Percentiles rank a stretch among this genome's conserved stretches.
These are phyloP conservation scores for Ustilago vetiveriae DNA, from an alignment of 1,284 basidiomycete genomes.

Conservation along the genomic window DNA sequence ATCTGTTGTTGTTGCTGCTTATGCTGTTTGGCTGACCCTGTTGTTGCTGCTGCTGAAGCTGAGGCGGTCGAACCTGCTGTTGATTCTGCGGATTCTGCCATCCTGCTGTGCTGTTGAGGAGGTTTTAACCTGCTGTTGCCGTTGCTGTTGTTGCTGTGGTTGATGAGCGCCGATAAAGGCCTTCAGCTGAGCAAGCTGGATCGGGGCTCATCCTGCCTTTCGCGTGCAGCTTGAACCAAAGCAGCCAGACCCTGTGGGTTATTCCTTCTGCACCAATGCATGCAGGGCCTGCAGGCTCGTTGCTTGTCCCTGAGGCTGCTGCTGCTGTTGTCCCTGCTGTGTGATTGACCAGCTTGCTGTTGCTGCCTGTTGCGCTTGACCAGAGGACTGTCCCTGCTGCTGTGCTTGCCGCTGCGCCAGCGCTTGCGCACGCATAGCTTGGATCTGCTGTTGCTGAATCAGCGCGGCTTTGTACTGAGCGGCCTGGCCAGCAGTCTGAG, in stretches of 20 bases:
- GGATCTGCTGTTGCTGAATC: conserved; percentile 51
- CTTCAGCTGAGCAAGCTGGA: conserved; percentile 52
- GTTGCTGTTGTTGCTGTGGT: conserved; percentile 18
- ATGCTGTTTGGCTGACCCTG: conserved; percentile 18
- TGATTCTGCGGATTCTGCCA: too few relatives aligned
- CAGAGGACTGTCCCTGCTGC: conserved; percentile 25
- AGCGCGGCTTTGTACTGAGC: conserved; percentile 47
- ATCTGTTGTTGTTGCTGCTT: conserved; percentile 34
- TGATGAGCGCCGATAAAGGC: conserved; percentile 49
- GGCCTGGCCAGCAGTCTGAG: conserved; percentile 31
- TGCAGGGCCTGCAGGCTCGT: conserved; percentile 48
- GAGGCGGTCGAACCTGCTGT: too few relatives aligned
- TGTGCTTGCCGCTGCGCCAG: conserved; percentile 44
- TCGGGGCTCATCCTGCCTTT: conserved; percentile 57
- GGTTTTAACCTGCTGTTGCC: conserved; percentile 19
- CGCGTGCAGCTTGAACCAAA: conserved; percentile 55
- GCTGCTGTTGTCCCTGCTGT: conserved; percentile 26
- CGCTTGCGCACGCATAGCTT: conserved; percentile 41
- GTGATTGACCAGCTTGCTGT: conserved; percentile 5
- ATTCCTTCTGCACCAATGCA: conserved; percentile 55
- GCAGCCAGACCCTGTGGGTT: conserved; percentile 57
- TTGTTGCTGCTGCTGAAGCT: conserved; percentile 23
- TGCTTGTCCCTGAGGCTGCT: conserved; percentile 25
- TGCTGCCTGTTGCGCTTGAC: conserved; percentile 25
- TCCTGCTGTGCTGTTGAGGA: conserved; percentile 25